Evolutionary conservation across 1,284 basidiomycete genomes (phyloP).

Genomic region (Cutaneotrichosporon sp.): DNA sequence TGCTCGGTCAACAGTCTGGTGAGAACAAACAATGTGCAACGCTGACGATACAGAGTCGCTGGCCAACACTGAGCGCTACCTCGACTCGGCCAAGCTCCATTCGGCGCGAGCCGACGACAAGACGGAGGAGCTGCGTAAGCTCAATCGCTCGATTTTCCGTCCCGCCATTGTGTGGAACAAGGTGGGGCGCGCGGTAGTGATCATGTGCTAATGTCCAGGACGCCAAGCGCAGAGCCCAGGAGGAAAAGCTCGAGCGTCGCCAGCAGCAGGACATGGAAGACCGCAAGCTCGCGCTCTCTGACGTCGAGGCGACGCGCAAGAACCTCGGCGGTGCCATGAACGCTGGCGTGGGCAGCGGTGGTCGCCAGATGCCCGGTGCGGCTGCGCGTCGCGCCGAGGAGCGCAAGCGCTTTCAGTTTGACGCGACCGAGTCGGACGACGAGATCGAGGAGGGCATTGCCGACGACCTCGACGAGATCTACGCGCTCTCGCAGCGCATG

Average conservation of each 20-base stretch:
- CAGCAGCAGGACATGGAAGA: constrained; percentile 85
- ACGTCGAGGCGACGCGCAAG: constrained; percentile 80
- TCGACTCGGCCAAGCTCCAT: constrained; percentile 89
- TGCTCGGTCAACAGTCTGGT: constrained; percentile 95
- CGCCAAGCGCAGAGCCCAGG: constrained; percentile 80
- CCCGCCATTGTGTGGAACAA: constrained; percentile 88
- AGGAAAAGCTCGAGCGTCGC: constrained; percentile 78
- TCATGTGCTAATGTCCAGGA: constrained; percentile 50
- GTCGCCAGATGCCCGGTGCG: neutral
- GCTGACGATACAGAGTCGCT: constrained; percentile 52
- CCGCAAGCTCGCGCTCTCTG: constrained; percentile 75
- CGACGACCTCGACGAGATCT: constrained; percentile 84
- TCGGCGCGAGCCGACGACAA: constrained; percentile 85
- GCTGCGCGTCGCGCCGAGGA: constrained; percentile 6
- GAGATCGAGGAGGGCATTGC: constrained; percentile 76
- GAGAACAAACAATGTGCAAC: constrained; percentile 26
- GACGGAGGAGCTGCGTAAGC: constrained; percentile 85
- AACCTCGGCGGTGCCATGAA: constrained; percentile 68
- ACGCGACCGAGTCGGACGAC: constrained; percentile 91
- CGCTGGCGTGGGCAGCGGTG: neutral
- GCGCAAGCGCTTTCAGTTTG: constrained; percentile 74
- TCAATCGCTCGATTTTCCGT: constrained; percentile 75
- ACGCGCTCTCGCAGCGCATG: constrained; percentile 70
- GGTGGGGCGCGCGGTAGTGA: constrained; percentile 26
- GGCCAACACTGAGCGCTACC: constrained; percentile 91